Base-by-base conservation (phyloP, 1,139 yeast species). In the Pichia sp. region DNA sequence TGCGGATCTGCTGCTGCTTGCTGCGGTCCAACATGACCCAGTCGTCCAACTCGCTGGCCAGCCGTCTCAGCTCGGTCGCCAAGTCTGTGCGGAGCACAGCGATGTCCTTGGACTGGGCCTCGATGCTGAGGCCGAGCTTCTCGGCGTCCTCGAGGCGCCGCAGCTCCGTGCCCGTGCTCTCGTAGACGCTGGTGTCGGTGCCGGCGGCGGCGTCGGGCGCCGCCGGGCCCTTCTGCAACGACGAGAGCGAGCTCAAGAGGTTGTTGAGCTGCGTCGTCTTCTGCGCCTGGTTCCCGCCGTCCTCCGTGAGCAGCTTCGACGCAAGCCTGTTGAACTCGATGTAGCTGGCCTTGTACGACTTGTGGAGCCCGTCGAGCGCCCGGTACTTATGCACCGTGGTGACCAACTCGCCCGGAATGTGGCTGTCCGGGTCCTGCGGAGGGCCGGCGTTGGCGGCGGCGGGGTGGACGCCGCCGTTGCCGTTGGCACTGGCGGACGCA, bases 1-100 rank as follows among this genome's bases (percentile, higher is more conserved):
- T 70, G n/a, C 72, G 68, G 38, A 84, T 71, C 43, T 77, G 74
- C 41, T 65, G 65, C 36, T 75, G 64, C 61, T 77, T 80, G 8
- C 69, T 66, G 16, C 77, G 76, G 58, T 82, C 85, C 1, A 79
- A 70, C 45, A 70, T 65, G 31, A 76, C 58, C 51, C 80, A 77
- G 40, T 76, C 80, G 41, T 73, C 70, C 47, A 80, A 71, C 5
- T 73, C 65, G 7, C 66, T 69, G 5, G 75, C 67, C 52, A 84
- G 67, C 45, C 71, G 71, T 43, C 76, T 72, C 58, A 85, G 70
- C 51, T 75, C 78, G 11, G 64, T 62, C 26, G 77, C 64, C 23
- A 82, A 70, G 47, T 74, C 75, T 11, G 61, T 57, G 57, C 84
- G 72, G 5, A 76, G 67, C 8, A 66, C 66, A 5, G 54, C 36